Evolutionary conservation across 805 yeast species (phyloP).

Genomic region (Nakazawaea sp.): DNA sequence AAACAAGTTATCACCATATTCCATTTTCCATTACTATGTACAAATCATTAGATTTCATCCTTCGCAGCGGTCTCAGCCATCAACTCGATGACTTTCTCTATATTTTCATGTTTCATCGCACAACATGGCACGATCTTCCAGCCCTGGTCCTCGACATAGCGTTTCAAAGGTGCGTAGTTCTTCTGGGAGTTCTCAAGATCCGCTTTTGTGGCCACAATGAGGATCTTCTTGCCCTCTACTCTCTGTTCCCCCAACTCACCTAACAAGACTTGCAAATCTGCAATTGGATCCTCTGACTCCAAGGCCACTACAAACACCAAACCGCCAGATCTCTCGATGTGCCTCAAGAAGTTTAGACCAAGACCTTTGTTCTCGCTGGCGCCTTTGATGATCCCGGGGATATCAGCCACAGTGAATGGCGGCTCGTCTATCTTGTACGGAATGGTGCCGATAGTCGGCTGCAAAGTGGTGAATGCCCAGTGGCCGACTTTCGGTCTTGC

Average conservation of each 20-base stretch:
- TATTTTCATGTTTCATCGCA: slow-evolving; percentile 66
- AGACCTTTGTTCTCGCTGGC: slow-evolving; percentile 83
- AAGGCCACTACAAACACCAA: slow-evolving; percentile 80
- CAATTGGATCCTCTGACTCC: slow-evolving; percentile 59
- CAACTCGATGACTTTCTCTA: slow-evolving; percentile 58
- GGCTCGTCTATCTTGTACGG: slow-evolving; percentile 53
- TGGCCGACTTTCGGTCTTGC: slow-evolving; percentile 92
- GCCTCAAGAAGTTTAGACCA: slow-evolving; percentile 90
- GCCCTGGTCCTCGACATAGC: slow-evolving; percentile 28
- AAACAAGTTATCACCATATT: no score
- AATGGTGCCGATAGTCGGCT: slow-evolving; percentile 89
- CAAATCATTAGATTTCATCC: no score
- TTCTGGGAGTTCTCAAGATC: slow-evolving; percentile 55
- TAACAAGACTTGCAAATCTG: slow-evolving; percentile 55
- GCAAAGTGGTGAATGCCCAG: slow-evolving; percentile 94
- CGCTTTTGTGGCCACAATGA: slow-evolving; percentile 92
- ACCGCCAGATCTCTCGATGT: slow-evolving; percentile 87
- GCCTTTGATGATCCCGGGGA: slow-evolving; percentile 91
- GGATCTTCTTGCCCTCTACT: slow-evolving; percentile 49
- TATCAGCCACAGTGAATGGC: slow-evolving; percentile 91
- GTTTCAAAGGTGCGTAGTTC: slow-evolving; percentile 38
- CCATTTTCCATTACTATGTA: no score
- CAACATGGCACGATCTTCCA: slow-evolving; percentile 86
- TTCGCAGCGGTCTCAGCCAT: slow-evolving; percentile 59
- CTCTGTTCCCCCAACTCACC: slow-evolving; percentile 67